Percentiles rank a stretch among this genome's conserved stretches.
These are phyloP conservation scores for Danielia oregonensis DNA, from an alignment of 805 yeast genomes.

Conservation along the genomic window DNA sequence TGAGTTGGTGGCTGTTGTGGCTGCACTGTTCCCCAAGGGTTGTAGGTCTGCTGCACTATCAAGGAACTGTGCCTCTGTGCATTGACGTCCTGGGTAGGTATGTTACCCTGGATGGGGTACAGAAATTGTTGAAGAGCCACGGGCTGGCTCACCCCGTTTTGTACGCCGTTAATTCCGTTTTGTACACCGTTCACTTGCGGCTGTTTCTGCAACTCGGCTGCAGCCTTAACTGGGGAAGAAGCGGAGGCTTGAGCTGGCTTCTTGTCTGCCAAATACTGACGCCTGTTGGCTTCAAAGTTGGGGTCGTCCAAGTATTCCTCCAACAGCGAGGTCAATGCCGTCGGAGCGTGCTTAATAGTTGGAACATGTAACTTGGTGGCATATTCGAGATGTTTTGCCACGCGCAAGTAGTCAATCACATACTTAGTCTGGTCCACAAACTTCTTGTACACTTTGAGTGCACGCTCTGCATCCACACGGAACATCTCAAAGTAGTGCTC, in stretches of 20 bases:
- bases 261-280: constrained; percentile 69
- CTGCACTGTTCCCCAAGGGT: constrained; percentile 33
- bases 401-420: constrained; percentile 82
- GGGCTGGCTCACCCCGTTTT: constrained; percentile 7
- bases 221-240: neutral
- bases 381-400: constrained; percentile 84
- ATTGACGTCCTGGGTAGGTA: constrained; percentile 22
- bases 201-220: constrained; percentile 2
- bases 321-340: constrained; percentile 80
- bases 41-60: constrained; percentile 36
- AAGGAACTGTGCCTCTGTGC: constrained; percentile 29
- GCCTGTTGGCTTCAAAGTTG: constrained; percentile 73
- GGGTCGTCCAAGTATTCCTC: constrained; percentile 89
- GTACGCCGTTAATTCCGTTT: constrained; percentile 2
- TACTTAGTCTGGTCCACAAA: constrained; percentile 83
- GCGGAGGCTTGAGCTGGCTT: constrained; percentile 10
- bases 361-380: constrained; percentile 91
- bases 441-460: constrained; percentile 75
- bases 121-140: constrained; percentile 3
- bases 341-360: constrained; percentile 95
- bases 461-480: constrained; percentile 78
- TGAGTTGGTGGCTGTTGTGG: constrained; percentile 7
- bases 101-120: constrained; percentile 2
- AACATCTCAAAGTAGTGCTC: constrained; percentile 96
- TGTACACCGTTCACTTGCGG: too few relatives aligned